A percentile compares a stretch with the other conserved stretches of the same genome.
Evolutionary conservation across 169 alveolate species (phyloP).

Genomic region (Miamiensis avidus): DNA sequence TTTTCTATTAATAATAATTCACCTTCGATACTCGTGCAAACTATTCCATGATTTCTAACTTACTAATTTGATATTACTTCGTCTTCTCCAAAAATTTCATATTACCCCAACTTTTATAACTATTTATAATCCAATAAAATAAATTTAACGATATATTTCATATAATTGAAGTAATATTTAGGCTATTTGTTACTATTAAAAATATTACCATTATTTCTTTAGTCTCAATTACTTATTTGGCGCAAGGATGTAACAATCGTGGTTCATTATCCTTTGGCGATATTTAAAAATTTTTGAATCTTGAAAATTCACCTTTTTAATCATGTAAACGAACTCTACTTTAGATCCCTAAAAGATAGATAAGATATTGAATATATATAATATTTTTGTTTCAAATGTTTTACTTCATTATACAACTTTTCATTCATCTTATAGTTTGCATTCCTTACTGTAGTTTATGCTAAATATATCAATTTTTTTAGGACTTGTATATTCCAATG

Average conservation of each 20-base stretch:
- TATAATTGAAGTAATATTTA: too few species aligned
- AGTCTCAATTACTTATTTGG: neutral
- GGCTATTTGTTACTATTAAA: neutral
- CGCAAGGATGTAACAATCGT: neutral
- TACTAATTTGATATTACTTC: neutral
- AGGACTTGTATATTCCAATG: neutral
- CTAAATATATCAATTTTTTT: neutral
- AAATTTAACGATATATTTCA: too few species aligned
- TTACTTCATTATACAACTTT: neutral
- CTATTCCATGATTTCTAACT: neutral
- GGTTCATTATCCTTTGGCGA: too few species aligned
- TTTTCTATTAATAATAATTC: neutral
- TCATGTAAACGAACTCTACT: neutral
- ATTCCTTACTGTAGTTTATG: neutral
- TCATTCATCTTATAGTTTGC: too few species aligned
- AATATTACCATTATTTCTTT: neutral
- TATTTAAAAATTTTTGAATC: too few species aligned
- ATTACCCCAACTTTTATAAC: neutral
- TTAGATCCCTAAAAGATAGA: neutral
- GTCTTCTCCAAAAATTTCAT: neutral
- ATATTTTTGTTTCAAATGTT: too few species aligned
- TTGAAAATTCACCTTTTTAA: neutral
- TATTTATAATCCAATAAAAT: too few species aligned
- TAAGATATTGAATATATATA: too few species aligned
- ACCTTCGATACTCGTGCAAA: neutral